Evolutionary conservation across 2,329 filamentous ascomycete genomes (phyloP), one percentile per base, ranked within the genome.

Genomic region (Ascochyta clinopodiicola): DNA sequence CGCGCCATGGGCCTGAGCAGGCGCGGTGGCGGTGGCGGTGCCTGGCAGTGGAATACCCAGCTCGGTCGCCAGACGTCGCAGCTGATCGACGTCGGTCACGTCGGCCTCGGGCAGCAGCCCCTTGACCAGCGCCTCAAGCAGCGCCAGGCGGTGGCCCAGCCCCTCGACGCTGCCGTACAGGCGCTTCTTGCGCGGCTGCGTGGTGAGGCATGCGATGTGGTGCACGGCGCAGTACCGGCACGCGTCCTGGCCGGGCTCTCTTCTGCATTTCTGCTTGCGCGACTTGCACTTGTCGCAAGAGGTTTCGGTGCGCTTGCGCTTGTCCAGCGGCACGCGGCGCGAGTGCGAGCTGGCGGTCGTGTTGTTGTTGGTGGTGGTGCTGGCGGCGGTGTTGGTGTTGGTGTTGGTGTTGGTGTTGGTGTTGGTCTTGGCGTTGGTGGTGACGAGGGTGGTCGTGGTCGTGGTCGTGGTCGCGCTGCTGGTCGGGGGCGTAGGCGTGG

Each of bases 281-380:
- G 73, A 75, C 68, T 80, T 80, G 73, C 78, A 80, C 55, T 78
- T 77, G 67, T 80, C 78, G 67, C 78, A 80, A 48, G 71, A 76
- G 15, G 75, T 77, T 59, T 80, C 78, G 45, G 78, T 78, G 22
- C 78, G 71, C 59, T 80, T 78, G 38, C 78, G 72, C 62, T 78
- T 77, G 51, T 79, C 77, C 40, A 75, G 70, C 6, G 78, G 78
- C 12, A 80, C 77, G 51, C 72, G 64, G 56, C 72, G 72, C 45
- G 71, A 72, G 54, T 52, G 71, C 44, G 71, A 72, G 54, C 51
- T 73, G 66, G 51, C 35, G 10, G 55, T 44, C 24, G 50, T 36
- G 15, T 43, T 17, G 5, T 36, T 37, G 15, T 43, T 17, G 5
- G 40, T 37, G 45, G 44, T 49, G 3, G 51, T 25, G 8, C 36